Evolutionary conservation across 805 yeast genomes (phyloP).

Genomic region (Candida schatavii): DNA sequence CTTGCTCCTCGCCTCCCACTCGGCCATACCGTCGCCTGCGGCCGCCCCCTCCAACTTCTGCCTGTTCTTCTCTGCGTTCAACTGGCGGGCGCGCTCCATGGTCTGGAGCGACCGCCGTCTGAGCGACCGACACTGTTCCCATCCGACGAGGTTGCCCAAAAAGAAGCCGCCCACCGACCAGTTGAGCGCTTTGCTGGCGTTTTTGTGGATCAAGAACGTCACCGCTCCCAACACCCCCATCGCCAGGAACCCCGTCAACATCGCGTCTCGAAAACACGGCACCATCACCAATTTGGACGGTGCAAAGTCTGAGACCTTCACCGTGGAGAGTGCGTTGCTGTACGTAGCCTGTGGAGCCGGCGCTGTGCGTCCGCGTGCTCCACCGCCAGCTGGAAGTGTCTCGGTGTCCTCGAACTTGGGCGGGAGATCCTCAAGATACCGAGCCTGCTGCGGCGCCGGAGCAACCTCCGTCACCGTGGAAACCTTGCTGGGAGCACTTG

Average conservation of each 20-base stretch:
- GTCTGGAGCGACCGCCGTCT: conserved; percentile 65
- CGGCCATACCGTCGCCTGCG: conserved; percentile 23
- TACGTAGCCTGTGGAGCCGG: conserved; percentile 10
- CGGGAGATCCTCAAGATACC: conserved; percentile 49
- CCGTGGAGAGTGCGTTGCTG: conserved; percentile 38
- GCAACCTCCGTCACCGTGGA: conserved; percentile 32
- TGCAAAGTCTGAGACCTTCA: conserved; percentile 51
- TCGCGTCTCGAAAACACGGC: conserved; percentile 81
- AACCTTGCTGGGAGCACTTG: conserved; percentile 32
- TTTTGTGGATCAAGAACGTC: conserved; percentile 64
- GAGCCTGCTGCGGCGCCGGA: conserved; percentile 14
- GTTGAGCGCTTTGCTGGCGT: conserved; percentile 60
- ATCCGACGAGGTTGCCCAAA: conserved; percentile 76
- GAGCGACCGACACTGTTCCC: conserved; percentile 87
- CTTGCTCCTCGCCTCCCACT: conserved; percentile 19
- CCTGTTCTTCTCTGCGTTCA: conserved; percentile 30
- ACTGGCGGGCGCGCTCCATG: conserved; percentile 66
- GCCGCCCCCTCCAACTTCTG: conserved; percentile 25
- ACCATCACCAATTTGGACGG: conserved; percentile 50
- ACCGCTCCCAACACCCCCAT: conserved; percentile 69
- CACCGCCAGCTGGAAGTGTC: conserved; percentile 13
- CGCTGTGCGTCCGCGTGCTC: too few relatives aligned
- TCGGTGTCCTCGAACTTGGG: conserved; percentile 46
- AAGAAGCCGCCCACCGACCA: conserved; percentile 83
- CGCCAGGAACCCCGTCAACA: conserved; percentile 69